phyloP scores from a whole-genome alignment of 768 basidiomycete species.

The Stropharia rugosoannulata region DNA sequence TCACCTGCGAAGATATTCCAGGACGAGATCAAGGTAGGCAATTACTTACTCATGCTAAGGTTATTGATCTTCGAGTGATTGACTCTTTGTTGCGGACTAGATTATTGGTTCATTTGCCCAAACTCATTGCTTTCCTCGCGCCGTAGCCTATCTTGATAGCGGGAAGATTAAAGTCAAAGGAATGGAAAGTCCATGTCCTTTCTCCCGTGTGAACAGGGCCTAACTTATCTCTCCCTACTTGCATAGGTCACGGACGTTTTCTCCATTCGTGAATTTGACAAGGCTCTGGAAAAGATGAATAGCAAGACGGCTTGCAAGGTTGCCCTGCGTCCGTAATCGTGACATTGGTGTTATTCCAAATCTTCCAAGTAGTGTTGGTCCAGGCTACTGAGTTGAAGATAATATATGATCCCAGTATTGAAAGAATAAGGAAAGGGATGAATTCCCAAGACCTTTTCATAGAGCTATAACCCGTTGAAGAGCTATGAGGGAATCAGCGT shows the following conservation, averaged over 20 bases:
- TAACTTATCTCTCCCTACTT: neutral
- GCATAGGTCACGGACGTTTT: constrained; percentile 46
- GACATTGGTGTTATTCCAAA: neutral
- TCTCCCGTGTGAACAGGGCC: neutral
- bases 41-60: neutral
- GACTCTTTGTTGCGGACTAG: constrained; percentile 32
- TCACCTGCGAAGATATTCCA: constrained; percentile 86
- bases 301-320: constrained; percentile 62
- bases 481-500: too few relatives aligned
- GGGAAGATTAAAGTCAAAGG: constrained; percentile 82
- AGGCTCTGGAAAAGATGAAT: constrained; percentile 72
- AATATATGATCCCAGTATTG: too few relatives aligned
- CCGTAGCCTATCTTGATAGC: constrained; percentile 84
- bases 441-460: too few relatives aligned
- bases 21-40: constrained; percentile 42
- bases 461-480: too few relatives aligned
- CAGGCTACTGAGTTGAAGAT: too few relatives aligned
- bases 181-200: constrained; percentile 41
- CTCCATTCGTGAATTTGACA: constrained; percentile 67
- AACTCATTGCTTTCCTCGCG: constrained; percentile 86
- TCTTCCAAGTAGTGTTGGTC: too few relatives aligned
- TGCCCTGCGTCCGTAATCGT: constrained; percentile 50
- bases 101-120: constrained; percentile 93
- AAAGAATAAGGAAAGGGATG: too few relatives aligned
- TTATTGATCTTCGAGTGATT: neutral